These are phyloP conservation scores for Wallacemonas rigidus DNA, from an alignment of 208 protist genomes.

Conservation along the genomic window DNA sequence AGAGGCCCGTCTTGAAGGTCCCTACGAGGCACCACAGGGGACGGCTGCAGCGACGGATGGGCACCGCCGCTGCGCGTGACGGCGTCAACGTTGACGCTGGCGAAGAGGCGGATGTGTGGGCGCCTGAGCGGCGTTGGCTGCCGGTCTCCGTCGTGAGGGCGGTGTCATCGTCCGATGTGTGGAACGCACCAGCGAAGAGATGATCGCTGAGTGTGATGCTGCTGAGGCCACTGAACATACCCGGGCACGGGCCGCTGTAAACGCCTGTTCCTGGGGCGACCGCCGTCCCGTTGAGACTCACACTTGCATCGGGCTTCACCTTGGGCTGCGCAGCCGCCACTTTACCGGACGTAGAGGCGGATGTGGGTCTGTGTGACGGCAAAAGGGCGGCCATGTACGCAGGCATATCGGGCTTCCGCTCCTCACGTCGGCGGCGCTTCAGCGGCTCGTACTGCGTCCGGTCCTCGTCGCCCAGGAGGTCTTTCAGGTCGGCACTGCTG, in stretches of 20 bases:
- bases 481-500: constrained; percentile 12
- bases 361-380: not conserved
- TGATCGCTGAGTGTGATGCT: constrained; percentile 47
- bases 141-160: not conserved
- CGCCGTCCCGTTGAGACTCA: too few species aligned
- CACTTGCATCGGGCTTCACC: not conserved
- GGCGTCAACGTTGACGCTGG: not conserved
- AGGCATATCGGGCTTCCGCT: constrained; percentile 13
- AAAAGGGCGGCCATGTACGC: constrained; percentile 12
- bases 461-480: constrained; percentile 3
- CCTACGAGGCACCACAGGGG: constrained; percentile 83
- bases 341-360: not conserved
- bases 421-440: constrained; percentile 13
- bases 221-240: constrained; percentile 65
- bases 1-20: constrained; percentile 75
- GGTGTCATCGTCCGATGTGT: constrained; percentile 1
- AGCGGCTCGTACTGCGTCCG: not conserved
- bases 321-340: not conserved
- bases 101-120: not conserved
- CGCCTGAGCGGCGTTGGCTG: not conserved
- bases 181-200: constrained; percentile 38
- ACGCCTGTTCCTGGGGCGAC: not conserved
- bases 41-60: constrained; percentile 49
- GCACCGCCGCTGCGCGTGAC: not conserved
- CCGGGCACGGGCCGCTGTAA: constrained; percentile 27